A percentile compares a stretch with the other conserved stretches of the same genome.
These are phyloP conservation scores for Halophytophthora polymorphica DNA, from an alignment of 352 stramenopile species.

Conservation along the genomic window DNA sequence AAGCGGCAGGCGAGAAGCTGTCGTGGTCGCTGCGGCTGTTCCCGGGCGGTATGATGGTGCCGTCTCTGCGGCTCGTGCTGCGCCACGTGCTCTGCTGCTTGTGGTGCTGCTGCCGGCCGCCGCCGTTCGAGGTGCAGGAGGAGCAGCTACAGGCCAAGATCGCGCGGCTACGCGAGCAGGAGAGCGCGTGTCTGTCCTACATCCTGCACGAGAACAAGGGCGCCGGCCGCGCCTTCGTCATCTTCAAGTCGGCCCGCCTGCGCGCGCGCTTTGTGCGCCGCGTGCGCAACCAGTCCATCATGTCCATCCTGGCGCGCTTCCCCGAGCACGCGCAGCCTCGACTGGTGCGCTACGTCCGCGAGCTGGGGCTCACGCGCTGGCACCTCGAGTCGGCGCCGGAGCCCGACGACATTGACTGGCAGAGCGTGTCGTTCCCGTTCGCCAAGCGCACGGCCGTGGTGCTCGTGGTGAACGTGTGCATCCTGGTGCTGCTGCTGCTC, in stretches of 20 bases:
- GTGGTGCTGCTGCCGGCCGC: conserved; percentile 35
- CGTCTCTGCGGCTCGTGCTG: conserved; percentile 48
- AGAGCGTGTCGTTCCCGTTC: conserved; percentile 82
- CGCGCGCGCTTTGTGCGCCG: conserved; percentile 76
- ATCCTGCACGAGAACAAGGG: conserved; percentile 71
- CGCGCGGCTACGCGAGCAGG: conserved; percentile 48
- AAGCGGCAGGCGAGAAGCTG: conserved; percentile 32
- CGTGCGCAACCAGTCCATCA: conserved; percentile 71
- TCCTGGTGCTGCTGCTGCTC: conserved; percentile 68
- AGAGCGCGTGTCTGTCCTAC: conserved; percentile 47
- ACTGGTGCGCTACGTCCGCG: conserved; percentile 72
- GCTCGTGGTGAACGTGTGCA: conserved; percentile 71
- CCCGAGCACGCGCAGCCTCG: conserved; percentile 54
- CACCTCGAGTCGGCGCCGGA: conserved; percentile 72
- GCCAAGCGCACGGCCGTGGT: conserved; percentile 72
- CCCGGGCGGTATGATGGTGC: conserved; percentile 70
- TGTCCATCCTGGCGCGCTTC: conserved; percentile 70
- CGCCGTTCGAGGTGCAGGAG: conserved; percentile 45
- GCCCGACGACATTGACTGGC: conserved; percentile 84
- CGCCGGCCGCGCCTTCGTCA: conserved; percentile 73
- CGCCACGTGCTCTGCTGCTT: conserved; percentile 42
- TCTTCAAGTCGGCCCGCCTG: conserved; percentile 73
- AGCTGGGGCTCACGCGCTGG: conserved; percentile 76
- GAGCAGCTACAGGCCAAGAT: conserved; percentile 39
- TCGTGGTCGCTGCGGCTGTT: conserved; percentile 68